Conservation (phyloP, 2,329 filamentous ascomycete species). For the Ceratocystis huliohia region DNA sequence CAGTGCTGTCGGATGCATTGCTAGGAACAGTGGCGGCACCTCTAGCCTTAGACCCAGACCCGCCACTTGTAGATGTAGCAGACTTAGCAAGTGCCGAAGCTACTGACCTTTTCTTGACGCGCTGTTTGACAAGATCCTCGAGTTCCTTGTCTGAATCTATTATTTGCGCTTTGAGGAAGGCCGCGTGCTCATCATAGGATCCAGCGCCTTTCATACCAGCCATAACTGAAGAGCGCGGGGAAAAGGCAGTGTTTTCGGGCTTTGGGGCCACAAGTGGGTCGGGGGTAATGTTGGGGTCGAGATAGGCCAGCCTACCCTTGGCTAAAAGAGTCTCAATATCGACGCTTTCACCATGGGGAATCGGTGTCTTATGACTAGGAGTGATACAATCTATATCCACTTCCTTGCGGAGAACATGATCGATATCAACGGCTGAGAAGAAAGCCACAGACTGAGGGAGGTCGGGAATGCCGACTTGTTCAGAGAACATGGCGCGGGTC, state of each 20-base stretch:
- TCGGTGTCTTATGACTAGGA: constrained; percentile 65
- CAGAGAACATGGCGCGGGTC: constrained; percentile 94
- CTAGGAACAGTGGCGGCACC: no score
- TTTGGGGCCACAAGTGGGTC: constrained; percentile 39
- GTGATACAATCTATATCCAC: constrained; percentile 97
- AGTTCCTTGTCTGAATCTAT: constrained; percentile 61
- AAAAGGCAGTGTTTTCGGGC: constrained; percentile 53
- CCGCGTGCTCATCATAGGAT: constrained; percentile 34
- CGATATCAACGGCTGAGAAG: constrained; percentile 91
- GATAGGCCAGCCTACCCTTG: constrained; percentile 53
- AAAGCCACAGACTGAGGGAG: constrained; percentile 89
- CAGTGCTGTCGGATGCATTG: constrained; percentile 30
- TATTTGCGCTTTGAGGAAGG: constrained; percentile 78
- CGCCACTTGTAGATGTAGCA: not conserved
- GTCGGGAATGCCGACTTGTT: constrained; percentile 93
- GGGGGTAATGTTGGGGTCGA: constrained; percentile 54
- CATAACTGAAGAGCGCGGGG: constrained; percentile 67
- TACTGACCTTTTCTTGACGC: constrained; percentile 1
- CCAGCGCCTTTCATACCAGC: constrained; percentile 41
- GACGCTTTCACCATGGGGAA: constrained; percentile 73
- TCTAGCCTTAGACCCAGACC: no score
- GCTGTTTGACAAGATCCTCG: constrained; percentile 53
- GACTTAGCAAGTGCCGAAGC: not conserved
- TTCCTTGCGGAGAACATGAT: constrained; percentile 91
- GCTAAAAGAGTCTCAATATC: constrained; percentile 69